A percentile compares a stretch with the other conserved stretches of the same genome.
phyloP scores from a whole-genome alignment of 306 rosid genomes.

The Malus sieversii region DNA sequence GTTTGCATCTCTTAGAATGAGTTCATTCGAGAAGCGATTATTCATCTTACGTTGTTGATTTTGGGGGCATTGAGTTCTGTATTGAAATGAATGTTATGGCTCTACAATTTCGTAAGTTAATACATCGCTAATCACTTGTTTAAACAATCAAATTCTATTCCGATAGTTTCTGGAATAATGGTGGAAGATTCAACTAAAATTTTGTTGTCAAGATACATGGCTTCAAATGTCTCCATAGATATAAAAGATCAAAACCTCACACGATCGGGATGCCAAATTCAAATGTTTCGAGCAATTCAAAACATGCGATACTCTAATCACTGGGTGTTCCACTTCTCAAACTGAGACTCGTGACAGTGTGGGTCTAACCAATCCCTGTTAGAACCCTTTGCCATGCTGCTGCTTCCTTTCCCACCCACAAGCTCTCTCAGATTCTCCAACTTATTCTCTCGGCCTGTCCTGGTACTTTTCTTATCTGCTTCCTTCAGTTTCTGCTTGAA shows the following conservation, averaged over 20 bases:
- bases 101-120: background rate
- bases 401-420: conserved; percentile 58
- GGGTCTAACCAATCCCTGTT: conserved; percentile 89
- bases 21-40: background rate
- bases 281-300: background rate
- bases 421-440: conserved; percentile 80
- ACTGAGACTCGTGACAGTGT: conserved; percentile 83
- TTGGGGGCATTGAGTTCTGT: background rate
- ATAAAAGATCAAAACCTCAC: background rate
- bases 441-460: conserved; percentile 77
- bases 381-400: conserved; percentile 43
- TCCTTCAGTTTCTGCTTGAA: conserved; percentile 85
- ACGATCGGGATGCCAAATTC: background rate
- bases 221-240: conserved; percentile 15
- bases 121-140: background rate
- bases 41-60: background rate
- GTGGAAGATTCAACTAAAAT: background rate
- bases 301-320: conserved; percentile 9
- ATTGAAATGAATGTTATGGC: background rate
- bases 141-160: conserved; percentile 1
- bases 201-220: conserved; percentile 33
- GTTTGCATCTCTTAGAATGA: background rate
- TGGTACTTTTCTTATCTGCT: conserved; percentile 62
- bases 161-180: background rate
- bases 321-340: conserved; percentile 56